Conservation (phyloP, 768 basidiomycete genomes). For the Lactarius hatsudake region DNA sequence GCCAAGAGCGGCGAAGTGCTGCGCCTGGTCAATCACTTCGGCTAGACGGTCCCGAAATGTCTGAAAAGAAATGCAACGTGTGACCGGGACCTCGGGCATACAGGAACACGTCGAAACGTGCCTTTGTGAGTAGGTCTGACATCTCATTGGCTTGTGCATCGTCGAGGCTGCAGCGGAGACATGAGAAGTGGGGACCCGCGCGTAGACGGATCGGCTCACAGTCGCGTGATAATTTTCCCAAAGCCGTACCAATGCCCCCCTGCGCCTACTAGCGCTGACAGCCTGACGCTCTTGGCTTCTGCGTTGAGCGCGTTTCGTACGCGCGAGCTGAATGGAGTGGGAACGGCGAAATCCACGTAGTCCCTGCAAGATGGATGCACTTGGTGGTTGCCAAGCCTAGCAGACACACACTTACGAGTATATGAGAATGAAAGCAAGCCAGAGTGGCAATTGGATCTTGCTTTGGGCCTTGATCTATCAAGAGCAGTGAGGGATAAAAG, state of each 20-base stretch:
- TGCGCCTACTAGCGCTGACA: slow-evolving; percentile 80
- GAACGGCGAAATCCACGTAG: slow-evolving; percentile 87
- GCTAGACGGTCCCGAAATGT: slow-evolving; percentile 72
- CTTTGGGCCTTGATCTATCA: slow-evolving; percentile 69
- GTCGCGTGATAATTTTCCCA: slow-evolving; percentile 79
- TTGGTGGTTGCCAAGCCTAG: neutral
- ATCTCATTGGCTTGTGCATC: slow-evolving; percentile 72
- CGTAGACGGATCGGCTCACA: slow-evolving; percentile 46
- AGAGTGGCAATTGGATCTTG: slow-evolving; percentile 84
- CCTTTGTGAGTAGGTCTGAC: slow-evolving; percentile 68
- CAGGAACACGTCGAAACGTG: slow-evolving; percentile 29
- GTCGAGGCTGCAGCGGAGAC: slow-evolving; percentile 52
- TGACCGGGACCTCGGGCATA: neutral
- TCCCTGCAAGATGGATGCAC: slow-evolving; percentile 49
- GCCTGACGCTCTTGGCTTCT: slow-evolving; percentile 79
- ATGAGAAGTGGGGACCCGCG: neutral
- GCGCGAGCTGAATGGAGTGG: slow-evolving; percentile 67
- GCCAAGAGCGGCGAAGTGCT: slow-evolving; percentile 77
- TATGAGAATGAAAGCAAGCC: slow-evolving; percentile 86
- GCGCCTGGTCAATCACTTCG: slow-evolving; percentile 84
- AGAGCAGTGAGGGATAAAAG: neutral
- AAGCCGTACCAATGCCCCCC: slow-evolving; percentile 93
- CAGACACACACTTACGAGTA: slow-evolving; percentile 55
- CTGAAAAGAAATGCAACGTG: slow-evolving; percentile 38
- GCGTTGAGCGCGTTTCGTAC: slow-evolving; percentile 88